These are phyloP conservation scores for Biscogniauxia marginata DNA, from an alignment of 2,329 filamentous ascomycete genomes.

Conservation along the genomic window DNA sequence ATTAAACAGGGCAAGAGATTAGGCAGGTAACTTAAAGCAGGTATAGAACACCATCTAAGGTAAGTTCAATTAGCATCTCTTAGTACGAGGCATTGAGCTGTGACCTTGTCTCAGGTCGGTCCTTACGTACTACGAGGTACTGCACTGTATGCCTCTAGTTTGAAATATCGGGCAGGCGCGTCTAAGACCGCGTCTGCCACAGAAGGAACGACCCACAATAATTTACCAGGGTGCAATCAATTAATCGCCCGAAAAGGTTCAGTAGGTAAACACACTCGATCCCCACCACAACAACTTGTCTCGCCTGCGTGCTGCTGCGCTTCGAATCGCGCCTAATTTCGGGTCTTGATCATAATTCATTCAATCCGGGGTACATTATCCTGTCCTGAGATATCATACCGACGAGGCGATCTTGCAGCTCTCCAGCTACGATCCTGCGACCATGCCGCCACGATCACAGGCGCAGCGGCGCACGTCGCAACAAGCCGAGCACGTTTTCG, in stretches of 20 bases:
- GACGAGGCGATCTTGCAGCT: not conserved
- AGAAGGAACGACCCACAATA: constrained; percentile 10
- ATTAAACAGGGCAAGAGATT: too few species aligned
- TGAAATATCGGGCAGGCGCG: constrained; percentile 16
- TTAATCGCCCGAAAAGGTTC: constrained; percentile 16
- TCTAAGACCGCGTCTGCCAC: constrained; percentile 20
- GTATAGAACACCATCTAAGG: too few species aligned
- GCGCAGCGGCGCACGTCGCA: constrained; percentile 36
- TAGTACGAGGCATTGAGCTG: too few species aligned
- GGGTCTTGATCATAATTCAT: not conserved
- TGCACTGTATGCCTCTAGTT: not conserved
- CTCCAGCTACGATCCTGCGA: not conserved
- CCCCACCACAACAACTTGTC: not conserved
- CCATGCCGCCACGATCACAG: constrained; percentile 40
- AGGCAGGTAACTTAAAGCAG: too few species aligned
- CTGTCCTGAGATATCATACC: not conserved
- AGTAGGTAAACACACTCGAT: constrained; percentile 1
- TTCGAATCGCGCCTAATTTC: not conserved
- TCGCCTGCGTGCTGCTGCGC: not conserved
- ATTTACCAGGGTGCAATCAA: constrained; percentile 13
- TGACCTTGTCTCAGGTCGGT: too few species aligned
- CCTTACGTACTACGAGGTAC: too few species aligned
- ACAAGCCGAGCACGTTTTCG: constrained; percentile 48
- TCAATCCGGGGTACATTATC: not conserved
- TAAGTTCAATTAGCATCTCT: too few species aligned